These are phyloP conservation scores for Fraxinus anomala DNA, from an alignment of 257 asterid genomes.

Conservation along the genomic window DNA sequence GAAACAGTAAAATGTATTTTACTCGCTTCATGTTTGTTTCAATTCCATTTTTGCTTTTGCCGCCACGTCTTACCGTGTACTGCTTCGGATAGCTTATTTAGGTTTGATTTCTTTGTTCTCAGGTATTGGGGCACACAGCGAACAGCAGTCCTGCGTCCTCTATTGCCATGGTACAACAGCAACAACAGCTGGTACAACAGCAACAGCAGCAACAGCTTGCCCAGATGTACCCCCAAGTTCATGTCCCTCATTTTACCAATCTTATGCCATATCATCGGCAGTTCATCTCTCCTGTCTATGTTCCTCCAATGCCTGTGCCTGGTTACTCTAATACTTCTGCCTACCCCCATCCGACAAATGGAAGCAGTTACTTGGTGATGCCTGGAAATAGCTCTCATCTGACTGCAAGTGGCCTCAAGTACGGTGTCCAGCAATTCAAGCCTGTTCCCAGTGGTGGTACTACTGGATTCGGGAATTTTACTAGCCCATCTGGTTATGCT, in stretches of 20 bases:
- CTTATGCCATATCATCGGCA: constrained; percentile 92
- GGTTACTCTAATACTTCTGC: constrained; percentile 85
- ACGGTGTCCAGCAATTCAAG: constrained; percentile 88
- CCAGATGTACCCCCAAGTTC: constrained; percentile 95
- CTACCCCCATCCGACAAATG: constrained; percentile 91
- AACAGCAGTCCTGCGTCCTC: constrained; percentile 60
- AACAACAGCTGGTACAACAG: constrained; percentile 35
- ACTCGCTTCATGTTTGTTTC: not conserved
- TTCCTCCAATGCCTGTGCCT: constrained; percentile 85
- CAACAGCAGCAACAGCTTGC: constrained; percentile 66
- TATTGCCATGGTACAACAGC: constrained; percentile 69
- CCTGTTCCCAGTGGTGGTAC: constrained; percentile 71
- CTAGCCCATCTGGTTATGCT: constrained; percentile 78
- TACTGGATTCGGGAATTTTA: constrained; percentile 77
- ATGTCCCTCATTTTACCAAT: constrained; percentile 75
- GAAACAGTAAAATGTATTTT: constrained; percentile 2
- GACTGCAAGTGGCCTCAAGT: constrained; percentile 65
- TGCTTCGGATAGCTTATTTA: not conserved
- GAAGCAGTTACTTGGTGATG: constrained; percentile 78
- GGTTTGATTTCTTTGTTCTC: constrained; percentile 24
- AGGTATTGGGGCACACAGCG: constrained; percentile 60
- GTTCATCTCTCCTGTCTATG: constrained; percentile 73
- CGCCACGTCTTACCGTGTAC: not conserved
- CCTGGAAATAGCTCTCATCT: constrained; percentile 84
- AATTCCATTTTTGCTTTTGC: not conserved